These are phyloP conservation scores for Globisporangium solare DNA, from an alignment of 352 stramenopile genomes.

Conservation along the genomic window DNA sequence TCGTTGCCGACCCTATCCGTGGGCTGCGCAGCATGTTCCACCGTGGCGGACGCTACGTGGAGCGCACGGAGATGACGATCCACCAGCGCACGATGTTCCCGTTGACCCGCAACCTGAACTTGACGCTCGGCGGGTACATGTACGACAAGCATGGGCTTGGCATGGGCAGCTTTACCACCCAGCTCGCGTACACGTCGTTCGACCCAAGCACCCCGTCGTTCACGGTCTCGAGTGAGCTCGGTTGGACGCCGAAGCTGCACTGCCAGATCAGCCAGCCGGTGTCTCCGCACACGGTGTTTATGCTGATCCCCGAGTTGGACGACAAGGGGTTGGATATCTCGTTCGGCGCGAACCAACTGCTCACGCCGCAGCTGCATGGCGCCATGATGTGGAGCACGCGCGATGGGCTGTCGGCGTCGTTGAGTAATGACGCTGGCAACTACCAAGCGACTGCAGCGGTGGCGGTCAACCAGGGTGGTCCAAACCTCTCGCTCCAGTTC, in stretches of 20 bases:
- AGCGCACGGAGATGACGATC: constrained; percentile 77
- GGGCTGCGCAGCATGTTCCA: constrained; percentile 44
- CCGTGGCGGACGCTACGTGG: constrained; percentile 39
- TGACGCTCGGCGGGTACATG: constrained; percentile 79
- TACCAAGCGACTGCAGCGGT: constrained; percentile 41
- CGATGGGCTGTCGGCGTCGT: constrained; percentile 65
- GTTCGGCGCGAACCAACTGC: constrained; percentile 61
- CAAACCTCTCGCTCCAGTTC: constrained; percentile 57
- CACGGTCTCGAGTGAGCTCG: constrained; percentile 60
- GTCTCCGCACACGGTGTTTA: constrained; percentile 62
- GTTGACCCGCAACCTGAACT: constrained; percentile 42
- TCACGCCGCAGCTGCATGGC: constrained; percentile 56
- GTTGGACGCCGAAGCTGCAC: constrained; percentile 73
- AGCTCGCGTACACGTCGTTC: constrained; percentile 59
- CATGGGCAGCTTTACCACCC: constrained; percentile 66
- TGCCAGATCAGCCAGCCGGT: constrained; percentile 72
- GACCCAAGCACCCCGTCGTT: constrained; percentile 59
- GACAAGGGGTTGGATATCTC: constrained; percentile 69
- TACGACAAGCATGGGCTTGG: constrained; percentile 73
- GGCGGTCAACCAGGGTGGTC: constrained; percentile 36
- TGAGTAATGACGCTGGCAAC: constrained; percentile 40
- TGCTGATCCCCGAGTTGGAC: constrained; percentile 71
- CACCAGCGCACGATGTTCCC: constrained; percentile 71
- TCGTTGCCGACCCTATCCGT: constrained; percentile 59
- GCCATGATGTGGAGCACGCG: constrained; percentile 80